Base-by-base conservation (phyloP, 1,139 yeast genomes). In the Yamadazyma triangularis region DNA sequence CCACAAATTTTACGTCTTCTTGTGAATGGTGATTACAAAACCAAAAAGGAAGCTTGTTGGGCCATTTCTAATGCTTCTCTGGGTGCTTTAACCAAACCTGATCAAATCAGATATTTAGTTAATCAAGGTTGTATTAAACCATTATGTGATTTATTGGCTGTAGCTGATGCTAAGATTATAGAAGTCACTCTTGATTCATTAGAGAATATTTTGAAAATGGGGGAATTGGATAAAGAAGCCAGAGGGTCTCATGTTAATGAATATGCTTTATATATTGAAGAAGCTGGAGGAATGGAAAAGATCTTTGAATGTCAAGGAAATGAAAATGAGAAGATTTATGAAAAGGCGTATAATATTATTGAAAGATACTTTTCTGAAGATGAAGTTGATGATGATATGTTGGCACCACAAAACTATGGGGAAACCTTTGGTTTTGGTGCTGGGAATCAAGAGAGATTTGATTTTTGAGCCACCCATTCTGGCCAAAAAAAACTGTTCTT, bases 41-140 rank as follows among this genome's bases (percentile, higher is more conserved):
- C 97, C 26, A 85, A 87, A 59, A 91, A 91, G 63, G 98, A 91
- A 66, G 98, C 98, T 8, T 89, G 98, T 70, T 91, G 98, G 98
- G 98, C 97, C 23, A 84, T 91, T 47, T 88, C 97, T 22, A 91
- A 91, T 57, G 98, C 98, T 26, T 85, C 96, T 13, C 84, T 96
- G 13, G 97, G 98, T 49, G 97, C 96, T 22, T 71, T 88, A 47
- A 72, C 83, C 28, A 83, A 80, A 57, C 97, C 98, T 6, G 96
- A 88, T 33, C 96, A 88, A 58, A 89, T 91, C 47, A 77, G 91
- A 48, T 91, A 88, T 61, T 74, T 91, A 47, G 98, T 91, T 25
- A 70, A 72, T 47, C 97, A 91, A 64, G 98, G 97, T 24, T 88
- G 97, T 65, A 89, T 91, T 61, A 91, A 89, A 65, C 98, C 98